Evolutionary conservation across 2,329 filamentous ascomycete species (phyloP), one percentile per base, ranked within the genome.

Genomic region (Orbilia quercus): DNA sequence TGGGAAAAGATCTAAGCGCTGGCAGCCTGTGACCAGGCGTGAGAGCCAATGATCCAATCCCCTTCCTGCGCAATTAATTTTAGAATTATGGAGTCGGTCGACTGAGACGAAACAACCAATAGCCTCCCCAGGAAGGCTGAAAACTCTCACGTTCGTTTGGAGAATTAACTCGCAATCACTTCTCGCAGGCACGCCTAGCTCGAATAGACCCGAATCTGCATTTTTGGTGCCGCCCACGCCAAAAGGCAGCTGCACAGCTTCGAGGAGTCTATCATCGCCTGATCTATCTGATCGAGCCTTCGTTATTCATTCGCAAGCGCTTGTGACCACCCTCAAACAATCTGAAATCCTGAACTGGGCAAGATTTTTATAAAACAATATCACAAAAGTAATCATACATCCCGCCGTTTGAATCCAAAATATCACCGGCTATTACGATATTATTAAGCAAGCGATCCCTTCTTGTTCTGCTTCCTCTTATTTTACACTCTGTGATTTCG

Each of bases 1-100:
- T 28, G 16, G 31, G 42, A 22, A 50, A 48, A 44, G 51, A 71
- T 71, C 66, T 71, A 71, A 71, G 66, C 66, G 66, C 66, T 71
- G 48, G 36, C 58, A 45, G 36, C 36, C 55, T 58, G 14, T 23
- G 23, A 53, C 9, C 28, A n/a, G 28, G 5, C 28, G 28, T 31
- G 9, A 9, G 5, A 31, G 28, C 28, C 28, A 31, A 31, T 31
- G 28, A 31, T 5, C n/a, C 9, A 40, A 36, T 28, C n/a, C 20
- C 25, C 34, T n/a, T 60, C 64, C 47, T 69, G 55, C 48, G 57
- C 44, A 44, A 70, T 62, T 63, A 70, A 70, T 62, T 58, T 54
- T 51, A 70, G 57, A 47, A 50, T 28, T 48, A 31, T 9, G 58
- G 25, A 54, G 23, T 42, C 40, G 25, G 28, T 31, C 28, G 28